Conservation (phyloP, 441 rosid species). For the Croton setiger region DNA sequence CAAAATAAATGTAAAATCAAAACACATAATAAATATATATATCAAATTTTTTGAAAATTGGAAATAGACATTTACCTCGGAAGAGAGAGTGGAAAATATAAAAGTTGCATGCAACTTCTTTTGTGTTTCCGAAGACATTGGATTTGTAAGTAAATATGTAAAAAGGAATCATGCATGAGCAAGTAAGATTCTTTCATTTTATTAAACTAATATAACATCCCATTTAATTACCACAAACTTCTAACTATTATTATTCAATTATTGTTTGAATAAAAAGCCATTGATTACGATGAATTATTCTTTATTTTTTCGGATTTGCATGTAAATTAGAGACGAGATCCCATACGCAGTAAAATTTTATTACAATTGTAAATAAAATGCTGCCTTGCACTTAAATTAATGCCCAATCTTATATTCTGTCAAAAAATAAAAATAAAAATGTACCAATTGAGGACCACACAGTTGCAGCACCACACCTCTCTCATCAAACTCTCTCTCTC, state of each 20-base stretch:
- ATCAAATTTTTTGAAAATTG: too few relatives aligned
- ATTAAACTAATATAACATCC: background rate
- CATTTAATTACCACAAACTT: background rate
- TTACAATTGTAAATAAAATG: background rate
- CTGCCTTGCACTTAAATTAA: background rate
- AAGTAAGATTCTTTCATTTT: background rate
- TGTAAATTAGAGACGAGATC: background rate
- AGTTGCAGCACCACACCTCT: background rate
- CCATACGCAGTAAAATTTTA: background rate
- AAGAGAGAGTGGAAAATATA: too few relatives aligned
- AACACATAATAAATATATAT: too few relatives aligned
- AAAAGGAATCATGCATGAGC: slow-evolving; percentile 2
- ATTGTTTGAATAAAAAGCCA: background rate
- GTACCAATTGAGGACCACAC: background rate
- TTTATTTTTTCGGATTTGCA: background rate
- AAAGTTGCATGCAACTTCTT: background rate
- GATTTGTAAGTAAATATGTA: slow-evolving; percentile 2
- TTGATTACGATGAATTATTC: background rate
- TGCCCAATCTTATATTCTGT: background rate
- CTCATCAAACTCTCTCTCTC: background rate
- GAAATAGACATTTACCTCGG: too few relatives aligned
- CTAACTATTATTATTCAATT: background rate
- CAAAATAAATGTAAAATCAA: too few relatives aligned
- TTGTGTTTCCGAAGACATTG: slow-evolving; percentile 12
- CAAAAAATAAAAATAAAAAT: background rate